Evolutionary conservation across 345 rosid species (phyloP).

Genomic region (Diplotaxis tenuifolia): DNA sequence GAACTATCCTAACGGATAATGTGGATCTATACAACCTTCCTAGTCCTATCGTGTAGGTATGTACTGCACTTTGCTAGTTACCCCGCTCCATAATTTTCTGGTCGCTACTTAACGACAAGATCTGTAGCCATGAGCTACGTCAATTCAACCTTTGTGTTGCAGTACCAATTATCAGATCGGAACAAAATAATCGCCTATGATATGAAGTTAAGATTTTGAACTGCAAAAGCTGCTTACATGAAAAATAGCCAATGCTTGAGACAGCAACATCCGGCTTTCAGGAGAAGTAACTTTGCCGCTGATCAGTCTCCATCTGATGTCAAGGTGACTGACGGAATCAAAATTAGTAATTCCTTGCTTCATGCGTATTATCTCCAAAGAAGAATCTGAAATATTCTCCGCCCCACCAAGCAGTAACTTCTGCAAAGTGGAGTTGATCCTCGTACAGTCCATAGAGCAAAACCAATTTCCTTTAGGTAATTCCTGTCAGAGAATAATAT

Average conservation of each 20-base stretch:
- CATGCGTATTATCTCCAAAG: conserved; percentile 50
- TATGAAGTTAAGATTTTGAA: neutral
- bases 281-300: conserved; percentile 63
- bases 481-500: conserved; percentile 53
- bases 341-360: conserved; percentile 49
- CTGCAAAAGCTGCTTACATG: conserved; percentile 59
- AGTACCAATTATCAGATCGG: conserved; percentile 5
- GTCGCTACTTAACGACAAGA: neutral
- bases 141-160: neutral
- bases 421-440: conserved; percentile 70
- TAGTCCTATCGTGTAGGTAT: neutral
- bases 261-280: conserved; percentile 59
- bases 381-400: conserved; percentile 70
- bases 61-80: conserved; percentile 3
- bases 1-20: neutral
- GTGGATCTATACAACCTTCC: conserved; percentile 6
- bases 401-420: conserved; percentile 62
- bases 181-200: neutral
- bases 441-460: conserved; percentile 70
- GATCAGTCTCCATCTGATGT: conserved; percentile 90
- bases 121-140: conserved; percentile 6
- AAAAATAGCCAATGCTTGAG: conserved; percentile 90
- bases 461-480: conserved; percentile 94
- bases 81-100: neutral
- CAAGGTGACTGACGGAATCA: conserved; percentile 37